Percentiles rank a stretch among this genome's conserved stretches.
Evolutionary conservation across 2,329 filamentous ascomycete genomes (phyloP).

Genomic region (Triangularia setosa): DNA sequence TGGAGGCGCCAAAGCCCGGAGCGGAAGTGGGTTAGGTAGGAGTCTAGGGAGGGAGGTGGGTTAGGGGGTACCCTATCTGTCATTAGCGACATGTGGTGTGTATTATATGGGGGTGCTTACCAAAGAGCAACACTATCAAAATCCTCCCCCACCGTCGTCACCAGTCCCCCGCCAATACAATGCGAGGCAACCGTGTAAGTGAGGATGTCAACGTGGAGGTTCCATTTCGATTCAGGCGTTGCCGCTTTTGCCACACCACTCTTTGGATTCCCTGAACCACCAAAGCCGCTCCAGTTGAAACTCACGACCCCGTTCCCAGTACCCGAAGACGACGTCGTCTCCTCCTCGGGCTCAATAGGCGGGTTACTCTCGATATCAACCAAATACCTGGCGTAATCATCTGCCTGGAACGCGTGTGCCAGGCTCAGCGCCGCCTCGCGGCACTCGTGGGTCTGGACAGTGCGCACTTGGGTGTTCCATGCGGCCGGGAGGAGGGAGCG

Average conservation of each 20-base stretch:
- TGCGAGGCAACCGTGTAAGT: conserved; percentile 74
- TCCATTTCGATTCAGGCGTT: conserved; percentile 65
- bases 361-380: conserved; percentile 65
- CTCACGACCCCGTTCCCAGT: background rate
- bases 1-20: conserved; percentile 74
- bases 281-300: background rate
- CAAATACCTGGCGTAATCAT: conserved; percentile 71
- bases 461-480: conserved; percentile 56
- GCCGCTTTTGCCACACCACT: too few relatives aligned
- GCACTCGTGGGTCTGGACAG: conserved; percentile 61
- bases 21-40: conserved; percentile 66
- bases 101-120: conserved; percentile 44
- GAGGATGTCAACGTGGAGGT: conserved; percentile 72
- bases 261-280: background rate
- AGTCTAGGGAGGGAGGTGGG: conserved; percentile 60
- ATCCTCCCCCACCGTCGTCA: conserved; percentile 69
- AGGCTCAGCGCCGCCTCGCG: conserved; percentile 68
- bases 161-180: conserved; percentile 63
- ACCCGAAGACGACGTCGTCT: background rate
- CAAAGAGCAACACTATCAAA: conserved; percentile 77
- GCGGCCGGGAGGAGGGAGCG: conserved; percentile 49
- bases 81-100: background rate
- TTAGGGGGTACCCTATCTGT: conserved; percentile 67
- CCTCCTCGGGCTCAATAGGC: conserved; percentile 26
- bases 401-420: conserved; percentile 71